Conservation (phyloP, 2,329 filamentous ascomycete species). For the Talaromyces sp. region DNA sequence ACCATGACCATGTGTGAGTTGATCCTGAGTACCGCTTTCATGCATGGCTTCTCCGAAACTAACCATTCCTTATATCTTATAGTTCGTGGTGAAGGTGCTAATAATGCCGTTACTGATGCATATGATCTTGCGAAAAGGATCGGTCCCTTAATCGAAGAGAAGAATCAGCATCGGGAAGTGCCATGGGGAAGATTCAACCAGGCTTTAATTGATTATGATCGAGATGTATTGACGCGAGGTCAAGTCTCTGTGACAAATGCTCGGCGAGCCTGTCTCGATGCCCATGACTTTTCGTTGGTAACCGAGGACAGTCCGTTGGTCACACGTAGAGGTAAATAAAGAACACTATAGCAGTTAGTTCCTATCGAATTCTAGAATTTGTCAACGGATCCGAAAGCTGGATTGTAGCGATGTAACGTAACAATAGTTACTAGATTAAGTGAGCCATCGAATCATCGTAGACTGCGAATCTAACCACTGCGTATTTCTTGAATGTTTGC, state of each 20-base stretch:
- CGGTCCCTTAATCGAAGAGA: slow-evolving; percentile 16
- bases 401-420: too few species aligned
- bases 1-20: slow-evolving; percentile 57
- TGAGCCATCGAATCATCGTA: too few species aligned
- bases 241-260: slow-evolving; percentile 48
- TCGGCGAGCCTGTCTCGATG: slow-evolving; percentile 51
- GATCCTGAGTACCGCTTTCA: not conserved
- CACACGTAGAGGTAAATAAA: slow-evolving; percentile 21
- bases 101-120: slow-evolving; percentile 53
- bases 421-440: too few species aligned
- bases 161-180: not conserved
- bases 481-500: too few species aligned
- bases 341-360: too few species aligned
- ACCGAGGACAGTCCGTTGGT: slow-evolving; percentile 34
- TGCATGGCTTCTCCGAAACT: not conserved
- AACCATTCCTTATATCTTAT: not conserved
- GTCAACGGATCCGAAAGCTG: too few species aligned
- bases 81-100: slow-evolving; percentile 56
- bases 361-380: too few species aligned
- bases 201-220: slow-evolving; percentile 38
- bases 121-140: slow-evolving; percentile 39
- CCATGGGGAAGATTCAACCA: slow-evolving; percentile 11
- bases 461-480: too few species aligned
- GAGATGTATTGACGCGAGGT: slow-evolving; percentile 40
- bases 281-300: slow-evolving; percentile 48